A percentile compares a stretch with the other conserved stretches of the same genome.
These are phyloP conservation scores for Eutypa lata DNA, from an alignment of 2,329 filamentous ascomycete genomes.

Conservation along the genomic window DNA sequence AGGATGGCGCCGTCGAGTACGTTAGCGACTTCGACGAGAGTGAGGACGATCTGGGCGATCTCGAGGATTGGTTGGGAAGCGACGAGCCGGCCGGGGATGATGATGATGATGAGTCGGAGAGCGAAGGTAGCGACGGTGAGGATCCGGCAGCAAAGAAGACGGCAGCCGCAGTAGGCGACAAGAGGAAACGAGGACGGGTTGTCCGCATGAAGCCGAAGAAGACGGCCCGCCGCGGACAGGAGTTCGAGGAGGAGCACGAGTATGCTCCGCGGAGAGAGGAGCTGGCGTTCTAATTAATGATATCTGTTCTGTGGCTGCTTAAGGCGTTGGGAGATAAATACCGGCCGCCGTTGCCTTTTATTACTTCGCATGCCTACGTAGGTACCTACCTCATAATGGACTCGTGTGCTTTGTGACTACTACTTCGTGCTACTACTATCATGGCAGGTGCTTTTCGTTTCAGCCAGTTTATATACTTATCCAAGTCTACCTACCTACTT, in stretches of 20 bases:
- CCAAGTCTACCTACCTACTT: no score
- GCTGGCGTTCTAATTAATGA: conserved; percentile 28
- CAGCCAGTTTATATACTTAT: no score
- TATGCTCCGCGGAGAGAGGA: conserved; percentile 32
- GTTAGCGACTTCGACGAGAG: conserved; percentile 87
- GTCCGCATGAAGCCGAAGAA: conserved; percentile 49
- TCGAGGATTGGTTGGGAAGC: conserved; percentile 90
- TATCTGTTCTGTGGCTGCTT: neutral
- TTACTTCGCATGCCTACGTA: no score
- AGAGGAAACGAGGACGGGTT: conserved; percentile 38
- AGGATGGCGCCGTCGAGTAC: conserved; percentile 82
- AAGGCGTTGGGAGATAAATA: neutral
- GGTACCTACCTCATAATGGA: no score
- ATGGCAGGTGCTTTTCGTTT: no score
- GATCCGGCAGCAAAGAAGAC: conserved; percentile 50
- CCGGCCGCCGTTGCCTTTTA: neutral
- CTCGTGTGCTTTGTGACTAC: no score
- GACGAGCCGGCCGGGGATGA: conserved; percentile 57
- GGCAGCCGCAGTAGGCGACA: conserved; percentile 43
- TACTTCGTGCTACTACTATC: no score
- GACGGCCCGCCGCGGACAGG: conserved; percentile 56
- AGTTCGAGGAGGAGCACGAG: conserved; percentile 79
- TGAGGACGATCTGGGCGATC: conserved; percentile 72
- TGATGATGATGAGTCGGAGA: conserved; percentile 58
- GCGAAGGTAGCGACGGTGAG: conserved; percentile 55